Percentiles rank a stretch among this genome's conserved stretches.
phyloP scores from a whole-genome alignment of 441 rosid genomes.

The Biscutella laevigata region DNA sequence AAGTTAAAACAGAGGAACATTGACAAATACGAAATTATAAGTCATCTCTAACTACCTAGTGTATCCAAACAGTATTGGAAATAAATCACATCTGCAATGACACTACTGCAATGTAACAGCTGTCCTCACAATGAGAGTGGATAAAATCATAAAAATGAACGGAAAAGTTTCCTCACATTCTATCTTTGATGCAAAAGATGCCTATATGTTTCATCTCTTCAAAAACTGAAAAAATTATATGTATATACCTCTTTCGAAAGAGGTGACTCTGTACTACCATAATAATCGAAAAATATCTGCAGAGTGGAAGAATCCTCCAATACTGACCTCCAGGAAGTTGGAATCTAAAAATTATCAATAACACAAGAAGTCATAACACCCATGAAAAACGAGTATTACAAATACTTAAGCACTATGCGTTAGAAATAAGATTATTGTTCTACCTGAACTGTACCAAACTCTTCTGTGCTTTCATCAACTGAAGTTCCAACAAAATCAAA shows the following conservation, averaged over 20 bases:
- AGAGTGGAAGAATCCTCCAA: slow-evolving; percentile 89
- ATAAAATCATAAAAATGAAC: slow-evolving; percentile 2
- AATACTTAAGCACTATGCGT: background rate
- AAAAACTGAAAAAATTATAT: background rate
- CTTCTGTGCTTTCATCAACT: slow-evolving; percentile 96
- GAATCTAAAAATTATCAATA: slow-evolving; percentile 51
- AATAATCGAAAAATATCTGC: slow-evolving; percentile 94
- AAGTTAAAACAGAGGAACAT: slow-evolving; percentile 17
- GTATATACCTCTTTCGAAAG: slow-evolving; percentile 84
- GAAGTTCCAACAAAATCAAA: slow-evolving; percentile 98
- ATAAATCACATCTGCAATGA: too few relatives aligned
- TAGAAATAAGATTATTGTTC: slow-evolving; percentile 5
- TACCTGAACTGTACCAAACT: slow-evolving; percentile 99
- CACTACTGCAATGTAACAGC: too few relatives aligned
- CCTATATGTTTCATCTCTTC: slow-evolving; percentile 10
- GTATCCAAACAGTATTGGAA: slow-evolving; percentile 5
- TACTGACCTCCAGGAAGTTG: slow-evolving; percentile 79
- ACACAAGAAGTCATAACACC: slow-evolving; percentile 4
- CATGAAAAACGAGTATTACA: slow-evolving; percentile 7
- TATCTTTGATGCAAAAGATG: background rate
- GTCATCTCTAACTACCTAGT: background rate
- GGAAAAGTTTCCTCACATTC: background rate
- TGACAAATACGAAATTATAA: background rate
- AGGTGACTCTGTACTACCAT: slow-evolving; percentile 60
- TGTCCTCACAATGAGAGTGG: background rate